These are phyloP conservation scores for Elsinoe fawcettii DNA, from an alignment of 2,329 filamentous ascomycete species.

Conservation along the genomic window DNA sequence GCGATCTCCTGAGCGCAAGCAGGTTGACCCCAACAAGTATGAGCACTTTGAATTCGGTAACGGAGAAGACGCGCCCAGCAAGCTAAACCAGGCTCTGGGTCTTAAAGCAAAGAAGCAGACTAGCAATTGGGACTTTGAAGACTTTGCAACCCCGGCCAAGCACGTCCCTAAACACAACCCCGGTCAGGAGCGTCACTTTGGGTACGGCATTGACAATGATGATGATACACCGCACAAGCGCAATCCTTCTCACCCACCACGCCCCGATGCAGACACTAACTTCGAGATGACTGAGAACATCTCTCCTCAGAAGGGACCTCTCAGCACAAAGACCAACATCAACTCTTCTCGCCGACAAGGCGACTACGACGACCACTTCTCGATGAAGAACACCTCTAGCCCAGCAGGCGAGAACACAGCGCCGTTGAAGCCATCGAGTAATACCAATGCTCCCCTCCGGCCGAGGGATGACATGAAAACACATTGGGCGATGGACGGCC, in stretches of 20 bases:
- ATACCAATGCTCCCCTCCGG: not conserved
- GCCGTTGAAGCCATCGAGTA: not conserved
- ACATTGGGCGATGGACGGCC: conserved; percentile 9
- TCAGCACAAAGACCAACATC: conserved; percentile 63
- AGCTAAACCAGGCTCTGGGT: conserved; percentile 23
- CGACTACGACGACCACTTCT: conserved; percentile 71
- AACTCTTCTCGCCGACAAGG: conserved; percentile 67
- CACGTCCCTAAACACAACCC: conserved; percentile 53
- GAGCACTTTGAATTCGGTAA: conserved; percentile 78
- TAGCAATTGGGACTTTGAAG: conserved; percentile 79
- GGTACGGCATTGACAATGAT: conserved; percentile 66
- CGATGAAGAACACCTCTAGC: conserved; percentile 55
- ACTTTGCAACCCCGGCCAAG: conserved; percentile 80
- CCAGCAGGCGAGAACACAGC: conserved; percentile 42
- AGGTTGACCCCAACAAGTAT: conserved; percentile 71
- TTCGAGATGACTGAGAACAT: conserved; percentile 78
- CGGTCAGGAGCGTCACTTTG: conserved; percentile 66
- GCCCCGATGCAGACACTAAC: conserved; percentile 72
- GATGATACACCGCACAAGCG: conserved; percentile 52
- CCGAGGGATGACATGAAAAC: conserved; percentile 10
- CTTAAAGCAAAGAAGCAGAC: conserved; percentile 41
- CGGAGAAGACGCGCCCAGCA: conserved; percentile 39
- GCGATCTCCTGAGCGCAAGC: conserved; percentile 40
- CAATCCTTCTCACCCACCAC: conserved; percentile 56
- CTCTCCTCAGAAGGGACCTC: conserved; percentile 42